Conservation (phyloP, 805 yeast genomes). For the Sungouiozyma intestinalis region DNA sequence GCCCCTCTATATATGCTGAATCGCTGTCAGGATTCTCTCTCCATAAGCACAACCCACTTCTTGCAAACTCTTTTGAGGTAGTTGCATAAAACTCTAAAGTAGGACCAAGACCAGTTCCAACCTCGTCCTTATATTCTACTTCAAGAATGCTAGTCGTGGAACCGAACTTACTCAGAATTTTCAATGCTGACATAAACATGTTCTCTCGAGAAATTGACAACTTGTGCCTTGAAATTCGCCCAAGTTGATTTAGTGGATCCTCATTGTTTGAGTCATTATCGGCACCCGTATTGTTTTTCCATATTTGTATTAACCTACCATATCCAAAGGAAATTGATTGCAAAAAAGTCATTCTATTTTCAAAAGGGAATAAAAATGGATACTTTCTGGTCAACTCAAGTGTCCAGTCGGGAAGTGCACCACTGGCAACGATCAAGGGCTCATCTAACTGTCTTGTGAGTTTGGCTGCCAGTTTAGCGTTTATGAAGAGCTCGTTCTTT, state of each 20-base stretch:
- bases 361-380: conserved; percentile 79
- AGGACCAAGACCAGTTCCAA: conserved; percentile 95
- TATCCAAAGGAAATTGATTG: conserved; percentile 89
- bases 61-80: conserved; percentile 66
- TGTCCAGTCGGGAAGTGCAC: conserved; percentile 79
- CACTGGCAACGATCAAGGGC: conserved; percentile 78
- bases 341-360: conserved; percentile 63
- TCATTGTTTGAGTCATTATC: conserved; percentile 24
- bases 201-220: conserved; percentile 63
- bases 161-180: conserved; percentile 67
- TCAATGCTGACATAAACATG: conserved; percentile 65
- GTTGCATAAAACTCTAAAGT: conserved; percentile 84
- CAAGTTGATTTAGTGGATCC: conserved; percentile 38
- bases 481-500: conserved; percentile 39
- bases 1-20: conserved; percentile 30
- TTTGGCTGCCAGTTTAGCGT: conserved; percentile 77
- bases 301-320: conserved; percentile 66
- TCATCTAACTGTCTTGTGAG: conserved; percentile 82
- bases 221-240: conserved; percentile 70
- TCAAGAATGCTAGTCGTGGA: conserved; percentile 73
- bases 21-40: conserved; percentile 32
- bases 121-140: conserved; percentile 81
- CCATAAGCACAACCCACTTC: conserved; percentile 57
- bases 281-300: conserved; percentile 48
- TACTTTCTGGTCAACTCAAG: conserved; percentile 59